Percentiles rank a stretch among this genome's conserved stretches.
These are phyloP conservation scores for Starmerella powellii DNA, from an alignment of 805 yeast species.

Conservation along the genomic window DNA sequence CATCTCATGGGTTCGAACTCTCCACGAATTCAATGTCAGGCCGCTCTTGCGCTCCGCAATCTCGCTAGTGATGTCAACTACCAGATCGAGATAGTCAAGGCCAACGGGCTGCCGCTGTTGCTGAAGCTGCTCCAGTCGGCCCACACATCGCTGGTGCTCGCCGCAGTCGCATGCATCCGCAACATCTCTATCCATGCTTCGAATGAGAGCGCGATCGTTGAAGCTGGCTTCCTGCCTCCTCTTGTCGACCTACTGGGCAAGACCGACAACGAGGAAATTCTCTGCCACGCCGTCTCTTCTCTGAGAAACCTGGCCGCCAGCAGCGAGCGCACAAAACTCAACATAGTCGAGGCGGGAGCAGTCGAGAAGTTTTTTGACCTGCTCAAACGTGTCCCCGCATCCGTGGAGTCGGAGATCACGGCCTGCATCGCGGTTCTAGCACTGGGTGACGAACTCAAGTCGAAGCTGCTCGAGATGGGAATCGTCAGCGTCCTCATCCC, in stretches of 20 bases:
- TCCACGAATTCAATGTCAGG: constrained; percentile 96
- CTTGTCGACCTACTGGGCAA: constrained; percentile 65
- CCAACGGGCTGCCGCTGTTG: constrained; percentile 88
- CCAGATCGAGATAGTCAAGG: constrained; percentile 89
- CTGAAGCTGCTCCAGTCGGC: constrained; percentile 80
- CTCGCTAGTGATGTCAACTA: constrained; percentile 92
- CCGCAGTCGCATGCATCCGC: constrained; percentile 97
- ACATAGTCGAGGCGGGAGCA: constrained; percentile 88
- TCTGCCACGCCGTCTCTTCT: constrained; percentile 96
- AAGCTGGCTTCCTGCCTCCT: constrained; percentile 91
- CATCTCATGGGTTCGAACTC: constrained; percentile 84
- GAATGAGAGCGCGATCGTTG: constrained; percentile 89
- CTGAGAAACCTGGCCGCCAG: constrained; percentile 92
- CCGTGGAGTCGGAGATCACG: constrained; percentile 90
- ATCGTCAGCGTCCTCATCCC: constrained; percentile 84
- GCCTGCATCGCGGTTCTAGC: constrained; percentile 97
- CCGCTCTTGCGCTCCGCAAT: constrained; percentile 89
- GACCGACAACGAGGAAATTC: constrained; percentile 86
- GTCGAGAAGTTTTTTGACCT: constrained; percentile 86
- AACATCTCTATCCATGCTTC: constrained; percentile 93
- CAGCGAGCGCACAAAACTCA: constrained; percentile 82
- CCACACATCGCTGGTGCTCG: constrained; percentile 83
- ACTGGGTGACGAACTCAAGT: constrained; percentile 85
- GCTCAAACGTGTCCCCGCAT: constrained; percentile 63
- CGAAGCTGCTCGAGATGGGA: constrained; percentile 68